Percentiles rank a stretch among this genome's conserved stretches.
These are phyloP conservation scores for Canavalia gladiata DNA, from an alignment of 306 rosid species.

Conservation along the genomic window DNA sequence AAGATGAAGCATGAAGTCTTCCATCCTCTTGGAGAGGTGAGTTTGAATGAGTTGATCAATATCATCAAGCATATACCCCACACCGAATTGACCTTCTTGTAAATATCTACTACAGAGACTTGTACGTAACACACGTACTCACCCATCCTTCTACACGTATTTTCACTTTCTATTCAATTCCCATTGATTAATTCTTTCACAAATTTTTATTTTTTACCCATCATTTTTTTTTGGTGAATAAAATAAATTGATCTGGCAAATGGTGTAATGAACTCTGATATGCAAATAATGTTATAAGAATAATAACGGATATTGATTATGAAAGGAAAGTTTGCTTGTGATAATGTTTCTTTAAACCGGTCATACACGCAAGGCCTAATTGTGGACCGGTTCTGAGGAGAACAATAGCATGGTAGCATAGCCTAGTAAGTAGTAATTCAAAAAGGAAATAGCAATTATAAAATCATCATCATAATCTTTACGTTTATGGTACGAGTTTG, in stretches of 20 bases:
- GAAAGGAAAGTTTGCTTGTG: neutral
- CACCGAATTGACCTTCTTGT: constrained; percentile 44
- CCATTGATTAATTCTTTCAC: neutral
- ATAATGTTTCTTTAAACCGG: neutral
- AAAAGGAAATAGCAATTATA: neutral
- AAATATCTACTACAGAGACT: constrained; percentile 27
- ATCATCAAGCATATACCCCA: constrained; percentile 42
- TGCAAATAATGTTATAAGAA: constrained; percentile 11
- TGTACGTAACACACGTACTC: constrained; percentile 6
- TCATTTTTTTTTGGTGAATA: neutral
- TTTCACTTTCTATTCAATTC: constrained; percentile 6
- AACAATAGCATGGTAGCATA: constrained; percentile 3
- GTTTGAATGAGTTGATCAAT: constrained; percentile 33
- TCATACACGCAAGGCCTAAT: constrained; percentile 5
- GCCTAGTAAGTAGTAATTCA: neutral
- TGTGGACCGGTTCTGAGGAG: neutral
- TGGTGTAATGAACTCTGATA: neutral
- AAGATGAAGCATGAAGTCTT: constrained; percentile 33
- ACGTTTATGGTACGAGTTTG: neutral
- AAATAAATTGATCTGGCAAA: neutral
- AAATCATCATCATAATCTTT: neutral
- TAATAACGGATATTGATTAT: neutral
- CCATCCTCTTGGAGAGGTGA: constrained; percentile 41
- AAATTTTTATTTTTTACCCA: neutral
- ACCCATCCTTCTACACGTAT: constrained; percentile 1